Evolutionary conservation across 805 yeast species (phyloP).

Genomic region (Nakazawaea sp.): DNA sequence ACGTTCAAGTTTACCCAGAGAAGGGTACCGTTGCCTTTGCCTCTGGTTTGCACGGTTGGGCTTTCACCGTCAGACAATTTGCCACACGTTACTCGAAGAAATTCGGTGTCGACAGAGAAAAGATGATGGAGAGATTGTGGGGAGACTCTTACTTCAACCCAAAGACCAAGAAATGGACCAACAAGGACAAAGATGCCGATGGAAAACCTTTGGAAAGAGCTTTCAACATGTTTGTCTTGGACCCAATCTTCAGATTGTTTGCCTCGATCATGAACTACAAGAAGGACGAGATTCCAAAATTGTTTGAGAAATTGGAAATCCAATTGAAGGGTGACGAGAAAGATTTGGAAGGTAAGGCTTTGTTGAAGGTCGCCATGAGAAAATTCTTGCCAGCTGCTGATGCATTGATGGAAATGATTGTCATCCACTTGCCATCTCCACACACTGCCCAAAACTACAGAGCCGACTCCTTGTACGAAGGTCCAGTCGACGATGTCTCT

Average conservation of each 20-base stretch:
- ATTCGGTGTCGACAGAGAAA: conserved; percentile 96
- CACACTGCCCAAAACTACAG: conserved; percentile 98
- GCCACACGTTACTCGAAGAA: conserved; percentile 97
- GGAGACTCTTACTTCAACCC: conserved; percentile 99
- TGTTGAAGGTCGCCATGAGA: conserved; percentile 97
- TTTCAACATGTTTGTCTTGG: conserved; percentile 97
- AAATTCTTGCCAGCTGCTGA: conserved; percentile 99
- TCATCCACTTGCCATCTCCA: conserved; percentile 98
- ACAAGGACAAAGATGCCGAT: conserved; percentile 90
- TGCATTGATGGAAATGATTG: conserved; percentile 98
- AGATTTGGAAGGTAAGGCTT: conserved; percentile 98
- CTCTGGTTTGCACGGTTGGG: conserved; percentile 99
- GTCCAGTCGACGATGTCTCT: conserved; percentile 90
- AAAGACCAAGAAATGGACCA: conserved; percentile 99
- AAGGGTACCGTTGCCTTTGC: conserved; percentile 99
- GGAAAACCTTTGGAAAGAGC: conserved; percentile 98
- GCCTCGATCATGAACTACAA: conserved; percentile 98
- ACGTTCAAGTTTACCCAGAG: conserved; percentile 98
- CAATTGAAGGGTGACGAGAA: conserved; percentile 92
- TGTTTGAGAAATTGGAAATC: conserved; percentile 92
- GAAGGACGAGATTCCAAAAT: conserved; percentile 91
- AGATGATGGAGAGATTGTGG: conserved; percentile 99
- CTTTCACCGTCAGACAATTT: conserved; percentile 98
- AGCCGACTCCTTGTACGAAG: conserved; percentile 98
- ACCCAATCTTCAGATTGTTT: conserved; percentile 98